Base-by-base conservation (phyloP, 345 rosid species). In the Durio zibethinus region DNA sequence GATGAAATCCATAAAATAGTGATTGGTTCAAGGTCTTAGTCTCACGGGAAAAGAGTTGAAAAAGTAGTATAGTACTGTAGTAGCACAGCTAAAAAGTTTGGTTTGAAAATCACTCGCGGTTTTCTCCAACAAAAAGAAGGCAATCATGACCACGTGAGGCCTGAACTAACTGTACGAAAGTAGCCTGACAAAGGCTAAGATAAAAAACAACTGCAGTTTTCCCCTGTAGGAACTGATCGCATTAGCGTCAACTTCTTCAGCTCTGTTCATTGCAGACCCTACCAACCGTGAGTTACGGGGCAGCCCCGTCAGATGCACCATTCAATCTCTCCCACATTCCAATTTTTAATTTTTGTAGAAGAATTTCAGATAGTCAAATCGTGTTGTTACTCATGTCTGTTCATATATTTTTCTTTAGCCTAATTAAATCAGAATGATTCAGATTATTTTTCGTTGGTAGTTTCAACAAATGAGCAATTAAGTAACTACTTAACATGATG, bases 1-100 rank as follows among this genome's bases (percentile, higher is more conserved):
- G 68, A 74, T 74, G 69, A 74, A 74, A 38, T 43, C 56, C 57
- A 74, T 60, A 69, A 74, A 74, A 60, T 27, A 74, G 43, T 74
- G 68, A 60, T 74, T 43, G 77, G 68, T 59, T 74, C 76, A 57
- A 73, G 21, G 35, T 25, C 23, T 68, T 33, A 21, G 5, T 66
- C 31, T 66, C 50, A 5, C 31, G 21, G 2, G 10, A 40, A 65
- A 40, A 66, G 15, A n/a, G n/a, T n/a, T 40, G 48, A 50, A 50
- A 16, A 10, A 48, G 53, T 4, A 16, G 54, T 10, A 43, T 10
- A 0, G 4, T 47, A 12, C 4, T 47, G 60, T 21, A 21, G 2
- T 9, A 21, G 27, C 11, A 21, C 12, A 2, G 61, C 5, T 1
- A 56, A 56, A 56, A 56, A 15, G 70, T 36, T 47, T 21, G 40